Evolutionary conservation across 2,329 filamentous ascomycete genomes (phyloP).

Genomic region (Pyricularia sp.): DNA sequence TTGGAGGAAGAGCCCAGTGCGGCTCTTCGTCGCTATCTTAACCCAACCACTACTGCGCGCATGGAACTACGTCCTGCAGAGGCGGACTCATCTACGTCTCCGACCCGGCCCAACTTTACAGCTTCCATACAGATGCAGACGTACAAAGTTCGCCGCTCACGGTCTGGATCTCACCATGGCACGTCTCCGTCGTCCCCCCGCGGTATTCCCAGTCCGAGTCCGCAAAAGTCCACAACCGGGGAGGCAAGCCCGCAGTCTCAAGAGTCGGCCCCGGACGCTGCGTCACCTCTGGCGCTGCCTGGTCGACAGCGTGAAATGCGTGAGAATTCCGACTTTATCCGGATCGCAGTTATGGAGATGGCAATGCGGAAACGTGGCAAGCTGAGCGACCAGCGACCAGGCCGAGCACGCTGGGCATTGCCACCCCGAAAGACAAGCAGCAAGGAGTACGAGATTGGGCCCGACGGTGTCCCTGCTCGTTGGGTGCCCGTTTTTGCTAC

Average conservation of each 20-base stretch:
- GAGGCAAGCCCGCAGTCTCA: not conserved
- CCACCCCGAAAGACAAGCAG: constrained; percentile 49
- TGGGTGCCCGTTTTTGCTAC: constrained; percentile 35
- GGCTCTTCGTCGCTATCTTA: constrained; percentile 57
- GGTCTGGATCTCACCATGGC: constrained; percentile 18
- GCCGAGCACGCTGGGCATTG: constrained; percentile 58
- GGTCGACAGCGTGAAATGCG: constrained; percentile 57
- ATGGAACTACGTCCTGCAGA: constrained; percentile 26
- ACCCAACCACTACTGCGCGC: constrained; percentile 46
- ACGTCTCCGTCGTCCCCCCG: constrained; percentile 9
- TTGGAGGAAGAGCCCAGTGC: constrained; percentile 57
- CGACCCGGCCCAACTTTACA: constrained; percentile 33
- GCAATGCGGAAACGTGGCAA: constrained; percentile 60
- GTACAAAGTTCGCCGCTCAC: constrained; percentile 49
- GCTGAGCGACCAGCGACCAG: constrained; percentile 55
- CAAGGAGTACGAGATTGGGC: constrained; percentile 45
- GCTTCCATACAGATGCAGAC: constrained; percentile 66
- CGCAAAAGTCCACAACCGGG: not conserved
- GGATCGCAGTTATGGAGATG: constrained; percentile 64
- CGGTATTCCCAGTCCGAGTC: constrained; percentile 5
- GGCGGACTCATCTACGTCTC: constrained; percentile 11
- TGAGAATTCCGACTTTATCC: constrained; percentile 62
- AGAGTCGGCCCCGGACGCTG: not conserved
- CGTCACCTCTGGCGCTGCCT: constrained; percentile 17
- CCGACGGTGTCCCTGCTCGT: constrained; percentile 48